A percentile compares a stretch with the other conserved stretches of the same genome.
Evolutionary conservation across 352 stramenopile genomes (phyloP).

Genomic region (Thalassiosira pacifica): DNA sequence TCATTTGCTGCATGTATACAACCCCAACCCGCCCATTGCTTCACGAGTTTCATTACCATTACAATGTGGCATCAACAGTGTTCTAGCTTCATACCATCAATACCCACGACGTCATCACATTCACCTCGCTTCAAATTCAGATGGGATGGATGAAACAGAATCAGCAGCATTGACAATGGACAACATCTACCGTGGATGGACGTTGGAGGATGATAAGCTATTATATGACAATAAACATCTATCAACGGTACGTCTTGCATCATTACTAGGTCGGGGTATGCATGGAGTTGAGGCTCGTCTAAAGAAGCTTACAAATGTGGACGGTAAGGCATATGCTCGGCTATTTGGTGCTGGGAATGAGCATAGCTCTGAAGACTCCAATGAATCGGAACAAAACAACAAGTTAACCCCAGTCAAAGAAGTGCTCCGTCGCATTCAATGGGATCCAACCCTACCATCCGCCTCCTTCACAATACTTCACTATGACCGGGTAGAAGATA

Average conservation of each 20-base stretch:
- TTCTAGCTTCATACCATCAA: too few relatives aligned
- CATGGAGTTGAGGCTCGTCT: conserved; percentile 76
- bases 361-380: conserved; percentile 4
- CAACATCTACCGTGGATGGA: conserved; percentile 84
- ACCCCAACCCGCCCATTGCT: too few relatives aligned
- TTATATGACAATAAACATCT: conserved; percentile 69
- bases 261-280: conserved; percentile 77
- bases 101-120: not conserved
- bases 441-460: conserved; percentile 66
- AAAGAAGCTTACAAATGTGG: conserved; percentile 75
- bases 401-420: conserved; percentile 77
- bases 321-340: conserved; percentile 74
- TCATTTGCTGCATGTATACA: not conserved
- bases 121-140: not conserved
- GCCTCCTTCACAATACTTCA: conserved; percentile 79
- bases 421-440: conserved; percentile 83
- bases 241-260: conserved; percentile 58
- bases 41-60: not conserved
- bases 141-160: not conserved
- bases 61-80: too few relatives aligned
- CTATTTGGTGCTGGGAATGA: conserved; percentile 63
- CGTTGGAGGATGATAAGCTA: conserved; percentile 78
- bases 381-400: conserved; percentile 14
- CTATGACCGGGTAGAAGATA: conserved; percentile 80
- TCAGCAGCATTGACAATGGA: conserved; percentile 60